Evolutionary conservation across 2,329 filamentous ascomycete genomes (phyloP).

Genomic region (Elsinoe fawcettii): DNA sequence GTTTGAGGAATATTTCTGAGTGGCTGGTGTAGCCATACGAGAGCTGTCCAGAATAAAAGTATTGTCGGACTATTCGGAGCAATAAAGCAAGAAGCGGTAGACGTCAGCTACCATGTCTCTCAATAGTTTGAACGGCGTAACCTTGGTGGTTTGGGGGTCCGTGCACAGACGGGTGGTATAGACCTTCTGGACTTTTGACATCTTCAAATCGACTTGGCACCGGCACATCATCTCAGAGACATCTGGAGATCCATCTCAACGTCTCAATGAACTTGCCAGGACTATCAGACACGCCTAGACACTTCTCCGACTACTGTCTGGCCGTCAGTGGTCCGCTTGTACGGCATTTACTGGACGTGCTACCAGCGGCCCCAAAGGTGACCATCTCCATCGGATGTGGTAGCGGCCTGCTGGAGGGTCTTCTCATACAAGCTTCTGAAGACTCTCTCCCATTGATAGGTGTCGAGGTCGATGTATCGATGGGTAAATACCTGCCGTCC

Average conservation of each 20-base stretch:
- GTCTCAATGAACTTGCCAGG: not conserved
- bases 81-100: not conserved
- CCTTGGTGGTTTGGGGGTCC: not conserved
- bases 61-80: not conserved
- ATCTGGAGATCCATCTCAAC: not conserved
- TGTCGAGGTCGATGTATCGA: constrained; percentile 41
- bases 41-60: not conserved
- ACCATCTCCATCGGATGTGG: constrained; percentile 44
- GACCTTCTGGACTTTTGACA: not conserved
- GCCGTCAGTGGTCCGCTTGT: constrained; percentile 16
- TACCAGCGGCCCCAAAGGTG: constrained; percentile 20
- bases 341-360: constrained; percentile 5
- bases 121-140: constrained; percentile 6
- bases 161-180: not conserved
- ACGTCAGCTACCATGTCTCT: constrained; percentile 5
- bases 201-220: not conserved
- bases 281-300: constrained; percentile 12
- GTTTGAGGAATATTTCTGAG: not conserved
- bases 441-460: constrained; percentile 33
- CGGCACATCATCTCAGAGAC: not conserved
- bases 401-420: constrained; percentile 43
- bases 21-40: not conserved
- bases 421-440: constrained; percentile 31
- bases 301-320: constrained; percentile 19
- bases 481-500: constrained; percentile 40